phyloP scores from a whole-genome alignment of 305 asterid species.

The Ajuga reptans region DNA sequence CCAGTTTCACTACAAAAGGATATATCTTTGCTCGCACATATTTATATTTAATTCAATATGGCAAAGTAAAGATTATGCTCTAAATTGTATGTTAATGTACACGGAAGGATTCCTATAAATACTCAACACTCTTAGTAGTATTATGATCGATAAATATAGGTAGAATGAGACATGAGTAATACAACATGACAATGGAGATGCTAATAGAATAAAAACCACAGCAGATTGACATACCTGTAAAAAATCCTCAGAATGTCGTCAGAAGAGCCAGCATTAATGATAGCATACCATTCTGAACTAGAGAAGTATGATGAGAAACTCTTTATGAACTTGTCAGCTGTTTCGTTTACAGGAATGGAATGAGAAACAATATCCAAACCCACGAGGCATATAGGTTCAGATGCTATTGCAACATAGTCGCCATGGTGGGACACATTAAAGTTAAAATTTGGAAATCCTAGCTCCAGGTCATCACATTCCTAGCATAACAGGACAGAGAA shows the following conservation, averaged over 20 bases:
- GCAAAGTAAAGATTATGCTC: background rate
- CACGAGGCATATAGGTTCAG: slow-evolving; percentile 80
- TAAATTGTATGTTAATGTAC: background rate
- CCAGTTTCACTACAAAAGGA: background rate
- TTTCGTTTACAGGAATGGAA: slow-evolving; percentile 54
- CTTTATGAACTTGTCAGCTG: slow-evolving; percentile 45
- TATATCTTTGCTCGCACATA: background rate
- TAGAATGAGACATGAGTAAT: background rate
- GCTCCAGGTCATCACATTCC: slow-evolving; percentile 37
- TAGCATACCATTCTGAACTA: slow-evolving; percentile 54
- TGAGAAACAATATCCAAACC: slow-evolving; percentile 74
- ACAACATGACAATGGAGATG: background rate
- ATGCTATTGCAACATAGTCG: slow-evolving; percentile 84
- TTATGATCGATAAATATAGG: background rate
- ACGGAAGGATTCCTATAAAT: background rate
- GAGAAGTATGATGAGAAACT: slow-evolving; percentile 68
- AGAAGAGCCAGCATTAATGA: slow-evolving; percentile 43
- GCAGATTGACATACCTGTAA: slow-evolving; percentile 44
- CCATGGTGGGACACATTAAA: slow-evolving; percentile 87
- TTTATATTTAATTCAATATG: background rate
- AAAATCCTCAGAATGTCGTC: slow-evolving; percentile 48
- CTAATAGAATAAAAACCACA: background rate
- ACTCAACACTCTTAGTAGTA: background rate
- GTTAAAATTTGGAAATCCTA: slow-evolving; percentile 58
- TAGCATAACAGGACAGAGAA: slow-evolving; percentile 15